Percentiles rank a stretch among this genome's conserved stretches.
Evolutionary conservation across 345 rosid genomes (phyloP).

Genomic region (Noccaea caerulescens): DNA sequence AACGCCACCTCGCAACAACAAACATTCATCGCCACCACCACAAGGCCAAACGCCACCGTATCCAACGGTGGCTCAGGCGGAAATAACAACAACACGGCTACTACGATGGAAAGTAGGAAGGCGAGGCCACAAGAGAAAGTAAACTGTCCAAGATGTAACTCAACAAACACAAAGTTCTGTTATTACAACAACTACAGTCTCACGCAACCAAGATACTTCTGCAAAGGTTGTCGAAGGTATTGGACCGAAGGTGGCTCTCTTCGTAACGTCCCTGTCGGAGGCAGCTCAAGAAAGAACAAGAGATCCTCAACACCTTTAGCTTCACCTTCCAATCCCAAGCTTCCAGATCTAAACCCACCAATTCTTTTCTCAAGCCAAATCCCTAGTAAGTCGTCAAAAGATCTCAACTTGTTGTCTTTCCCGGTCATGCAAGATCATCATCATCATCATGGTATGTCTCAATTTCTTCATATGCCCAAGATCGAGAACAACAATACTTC

Average conservation of each 20-base stretch:
- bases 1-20: conserved; percentile 34
- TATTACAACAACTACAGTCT: conserved; percentile 88
- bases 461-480: conserved; percentile 44
- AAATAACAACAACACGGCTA: conserved; percentile 26
- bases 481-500: conserved; percentile 40
- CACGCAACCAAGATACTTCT: conserved; percentile 86
- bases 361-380: conserved; percentile 41
- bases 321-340: conserved; percentile 36
- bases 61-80: conserved; percentile 32
- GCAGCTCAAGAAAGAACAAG: conserved; percentile 81
- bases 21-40: conserved; percentile 39
- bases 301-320: conserved; percentile 41
- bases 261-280: conserved; percentile 84
- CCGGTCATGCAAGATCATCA: conserved; percentile 46
- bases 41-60: conserved; percentile 37
- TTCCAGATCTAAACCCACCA: conserved; percentile 49
- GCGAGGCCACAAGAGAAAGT: conserved; percentile 53
- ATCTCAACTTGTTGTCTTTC: conserved; percentile 45
- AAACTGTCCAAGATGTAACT: conserved; percentile 92
- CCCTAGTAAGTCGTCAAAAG: conserved; percentile 41
- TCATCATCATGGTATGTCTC: conserved; percentile 46
- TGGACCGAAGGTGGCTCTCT: conserved; percentile 96
- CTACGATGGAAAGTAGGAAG: conserved; percentile 41
- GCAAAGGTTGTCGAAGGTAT: conserved; percentile 86
- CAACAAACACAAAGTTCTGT: conserved; percentile 83